Conservation (phyloP, 345 rosid species). For the Arabidopsis thaliana region TAIR10.1 NC_003074.8:5051001-5051500, state of each 20-base stretch:
- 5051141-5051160: background rate
- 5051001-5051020: background rate
- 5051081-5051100: constrained; percentile 99
- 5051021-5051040: background rate
- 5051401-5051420: constrained; percentile 12
- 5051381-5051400: background rate
- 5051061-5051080: constrained; percentile 83
- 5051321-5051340: background rate
- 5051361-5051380: background rate
- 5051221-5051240: background rate
- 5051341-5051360: background rate
- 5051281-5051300: background rate
- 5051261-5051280: constrained; percentile 4
- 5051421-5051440: background rate
- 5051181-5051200: background rate
- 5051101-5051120: constrained; percentile 89
- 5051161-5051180: background rate
- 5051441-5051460: constrained; percentile 7
- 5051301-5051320: background rate
- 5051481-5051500: constrained; percentile 90
- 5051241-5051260: background rate
- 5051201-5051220: background rate
- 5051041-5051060: constrained; percentile 8
- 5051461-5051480: background rate
- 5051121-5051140: constrained; percentile 75